These are phyloP conservation scores for Jackrogersella minutella DNA, from an alignment of 495 filamentous ascomycete species.

Conservation along the genomic window DNA sequence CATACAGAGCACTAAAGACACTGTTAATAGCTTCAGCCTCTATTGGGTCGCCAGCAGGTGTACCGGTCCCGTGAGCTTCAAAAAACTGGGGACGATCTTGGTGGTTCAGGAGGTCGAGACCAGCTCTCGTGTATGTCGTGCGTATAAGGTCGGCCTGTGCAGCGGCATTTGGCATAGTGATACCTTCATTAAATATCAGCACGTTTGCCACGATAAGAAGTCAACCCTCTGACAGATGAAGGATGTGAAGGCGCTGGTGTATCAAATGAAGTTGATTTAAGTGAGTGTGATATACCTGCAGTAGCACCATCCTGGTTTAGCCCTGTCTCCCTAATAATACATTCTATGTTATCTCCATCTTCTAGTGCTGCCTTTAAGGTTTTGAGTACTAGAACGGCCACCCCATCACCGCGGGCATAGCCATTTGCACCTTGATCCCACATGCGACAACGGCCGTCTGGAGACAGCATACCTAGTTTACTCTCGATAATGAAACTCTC, in stretches of 20 bases:
- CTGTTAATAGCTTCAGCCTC: slow-evolving; percentile 34
- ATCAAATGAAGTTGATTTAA: too few relatives aligned
- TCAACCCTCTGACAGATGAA: too few relatives aligned
- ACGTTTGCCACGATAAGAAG: too few relatives aligned
- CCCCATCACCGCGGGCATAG: slow-evolving; percentile 66
- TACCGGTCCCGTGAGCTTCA: slow-evolving; percentile 65
- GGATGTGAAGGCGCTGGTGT: too few relatives aligned
- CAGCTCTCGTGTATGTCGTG: slow-evolving; percentile 54
- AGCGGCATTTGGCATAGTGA: slow-evolving; percentile 58
- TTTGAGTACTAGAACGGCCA: slow-evolving; percentile 63
- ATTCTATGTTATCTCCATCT: slow-evolving; percentile 60
- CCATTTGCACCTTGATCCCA: slow-evolving; percentile 66
- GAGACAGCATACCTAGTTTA: slow-evolving; percentile 42
- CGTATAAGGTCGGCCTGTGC: slow-evolving; percentile 63
- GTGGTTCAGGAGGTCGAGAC: slow-evolving; percentile 50
- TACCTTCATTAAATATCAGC: too few relatives aligned
- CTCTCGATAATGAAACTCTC: slow-evolving; percentile 34
- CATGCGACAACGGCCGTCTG: slow-evolving; percentile 51
- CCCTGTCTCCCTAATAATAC: slow-evolving; percentile 56
- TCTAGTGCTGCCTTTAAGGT: slow-evolving; percentile 52
- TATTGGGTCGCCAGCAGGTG: slow-evolving; percentile 40
- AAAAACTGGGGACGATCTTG: slow-evolving; percentile 54
- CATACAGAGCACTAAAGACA: background rate
- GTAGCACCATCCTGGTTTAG: background rate
- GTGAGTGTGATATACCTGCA: slow-evolving; percentile 15